phyloP scores from a whole-genome alignment of 805 yeast genomes.

The Starmerella asiatica region DNA sequence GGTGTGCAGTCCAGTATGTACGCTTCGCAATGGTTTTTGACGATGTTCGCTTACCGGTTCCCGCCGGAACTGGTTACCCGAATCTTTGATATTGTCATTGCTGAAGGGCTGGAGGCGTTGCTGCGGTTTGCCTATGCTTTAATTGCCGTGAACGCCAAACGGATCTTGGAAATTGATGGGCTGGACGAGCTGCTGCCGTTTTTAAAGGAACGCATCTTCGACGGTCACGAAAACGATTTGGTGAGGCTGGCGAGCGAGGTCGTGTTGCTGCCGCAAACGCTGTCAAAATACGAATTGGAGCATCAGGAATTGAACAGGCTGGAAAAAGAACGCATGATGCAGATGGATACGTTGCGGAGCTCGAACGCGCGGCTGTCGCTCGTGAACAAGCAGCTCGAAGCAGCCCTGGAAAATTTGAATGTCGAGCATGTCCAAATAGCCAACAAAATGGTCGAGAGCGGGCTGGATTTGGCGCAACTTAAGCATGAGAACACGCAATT shows the following conservation, averaged over 20 bases:
- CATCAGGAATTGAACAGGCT: slow-evolving; percentile 55
- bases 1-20: slow-evolving; percentile 90
- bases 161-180: slow-evolving; percentile 39
- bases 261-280: slow-evolving; percentile 55
- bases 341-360: slow-evolving; percentile 43
- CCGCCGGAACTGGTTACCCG: slow-evolving; percentile 80
- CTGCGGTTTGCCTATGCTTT: slow-evolving; percentile 73
- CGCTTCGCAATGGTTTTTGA: slow-evolving; percentile 95
- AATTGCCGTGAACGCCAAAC: slow-evolving; percentile 52
- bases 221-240: slow-evolving; percentile 51
- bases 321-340: slow-evolving; percentile 53
- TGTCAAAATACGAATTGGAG: slow-evolving; percentile 60
- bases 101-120: slow-evolving; percentile 83
- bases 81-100: slow-evolving; percentile 73
- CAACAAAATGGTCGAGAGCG: slow-evolving; percentile 70
- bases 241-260: slow-evolving; percentile 68
- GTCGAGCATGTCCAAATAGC: slow-evolving; percentile 77
- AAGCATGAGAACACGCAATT: slow-evolving; percentile 61
- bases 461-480: slow-evolving; percentile 60
- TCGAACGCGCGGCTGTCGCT: slow-evolving; percentile 60
- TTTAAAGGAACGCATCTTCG: slow-evolving; percentile 68
- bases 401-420: slow-evolving; percentile 53
- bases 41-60: slow-evolving; percentile 87
- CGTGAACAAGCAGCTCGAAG: slow-evolving; percentile 61
- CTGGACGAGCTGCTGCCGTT: slow-evolving; percentile 69